phyloP scores from a whole-genome alignment of 805 yeast species.

The Zygosaccharomyces lentus region DNA sequence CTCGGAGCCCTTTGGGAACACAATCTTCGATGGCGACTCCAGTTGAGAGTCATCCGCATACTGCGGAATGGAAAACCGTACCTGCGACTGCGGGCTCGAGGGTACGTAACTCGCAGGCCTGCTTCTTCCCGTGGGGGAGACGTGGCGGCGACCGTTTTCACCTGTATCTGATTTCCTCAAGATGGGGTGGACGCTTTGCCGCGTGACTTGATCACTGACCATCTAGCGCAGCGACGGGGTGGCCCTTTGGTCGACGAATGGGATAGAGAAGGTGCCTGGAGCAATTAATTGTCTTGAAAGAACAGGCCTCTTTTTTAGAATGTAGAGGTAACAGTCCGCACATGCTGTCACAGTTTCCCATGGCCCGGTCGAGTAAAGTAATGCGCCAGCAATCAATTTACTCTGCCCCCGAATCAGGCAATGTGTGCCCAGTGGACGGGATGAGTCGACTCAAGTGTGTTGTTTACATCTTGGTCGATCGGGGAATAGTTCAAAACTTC shows the following conservation, averaged over 20 bases:
- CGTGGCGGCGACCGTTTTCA: neutral
- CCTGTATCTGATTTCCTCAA: slow-evolving; percentile 2
- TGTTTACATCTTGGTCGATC: slow-evolving; percentile 1
- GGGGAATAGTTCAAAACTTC: neutral
- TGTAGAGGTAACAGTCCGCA: neutral
- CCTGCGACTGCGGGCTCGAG: slow-evolving; percentile 24
- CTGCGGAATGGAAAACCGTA: slow-evolving; percentile 30
- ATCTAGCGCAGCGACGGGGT: neutral
- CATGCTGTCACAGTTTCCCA: neutral
- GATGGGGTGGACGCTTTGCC: slow-evolving; percentile 3
- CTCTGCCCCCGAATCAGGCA: slow-evolving; percentile 3
- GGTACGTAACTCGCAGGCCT: neutral
- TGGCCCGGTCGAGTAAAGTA: slow-evolving; percentile 5
- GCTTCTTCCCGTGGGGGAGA: neutral
- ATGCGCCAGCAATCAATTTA: neutral
- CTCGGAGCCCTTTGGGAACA: slow-evolving; percentile 23
- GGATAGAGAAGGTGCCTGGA: neutral
- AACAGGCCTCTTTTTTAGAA: neutral
- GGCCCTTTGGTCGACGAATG: neutral
- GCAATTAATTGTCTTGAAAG: neutral
- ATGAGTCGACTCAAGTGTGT: slow-evolving; percentile 1
- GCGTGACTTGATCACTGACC: slow-evolving; percentile 5
- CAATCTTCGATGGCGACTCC: slow-evolving; percentile 30
- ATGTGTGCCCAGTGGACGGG: neutral
- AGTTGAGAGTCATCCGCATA: neutral